phyloP scores from a whole-genome alignment of 129 eudicot species.

The Helianthus annuus region HanXRQr2.0-SUNRISE NC_035447.2:134860633-134861132 shows the following conservation, averaged over 20 bases:
- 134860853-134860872: slow-evolving; percentile 19
- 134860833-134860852: slow-evolving; percentile 18
- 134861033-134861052: too few relatives aligned
- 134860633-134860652: too few relatives aligned
- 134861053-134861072: not conserved
- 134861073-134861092: not conserved
- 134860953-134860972: slow-evolving; percentile 3
- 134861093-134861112: not conserved
- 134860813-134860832: not conserved
- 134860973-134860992: not conserved
- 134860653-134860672: too few relatives aligned
- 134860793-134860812: too few relatives aligned
- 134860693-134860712: too few relatives aligned
- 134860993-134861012: not conserved
- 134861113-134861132: not conserved
- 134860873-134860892: slow-evolving; percentile 28
- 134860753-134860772: too few relatives aligned
- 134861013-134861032: too few relatives aligned
- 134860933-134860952: slow-evolving; percentile 1
- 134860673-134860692: too few relatives aligned
- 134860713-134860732: too few relatives aligned
- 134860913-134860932: slow-evolving; percentile 2
- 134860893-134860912: slow-evolving; percentile 31
- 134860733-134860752: too few relatives aligned
- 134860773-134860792: too few relatives aligned